Conservation (phyloP, 306 rosid genomes). For the Carpinus viminea region DNA sequence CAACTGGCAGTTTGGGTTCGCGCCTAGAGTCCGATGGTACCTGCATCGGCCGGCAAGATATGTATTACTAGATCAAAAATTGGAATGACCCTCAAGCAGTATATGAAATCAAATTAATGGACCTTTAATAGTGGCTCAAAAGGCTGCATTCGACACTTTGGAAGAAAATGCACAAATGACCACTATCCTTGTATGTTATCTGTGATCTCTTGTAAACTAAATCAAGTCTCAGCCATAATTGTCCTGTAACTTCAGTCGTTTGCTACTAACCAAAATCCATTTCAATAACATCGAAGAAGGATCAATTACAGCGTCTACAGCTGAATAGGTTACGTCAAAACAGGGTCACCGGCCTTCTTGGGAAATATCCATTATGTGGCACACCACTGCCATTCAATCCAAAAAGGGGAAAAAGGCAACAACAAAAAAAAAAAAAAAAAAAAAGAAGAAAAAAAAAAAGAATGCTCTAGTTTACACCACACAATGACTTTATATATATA, state of each 20-base stretch:
- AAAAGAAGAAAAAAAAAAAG: too few species aligned
- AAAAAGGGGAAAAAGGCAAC: too few species aligned
- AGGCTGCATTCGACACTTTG: neutral
- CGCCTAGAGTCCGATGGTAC: constrained; percentile 23
- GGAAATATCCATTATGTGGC: neutral
- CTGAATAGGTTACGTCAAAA: neutral
- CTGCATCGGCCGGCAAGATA: constrained; percentile 42
- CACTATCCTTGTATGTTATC: neutral
- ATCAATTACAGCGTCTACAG: neutral
- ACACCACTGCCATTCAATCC: neutral
- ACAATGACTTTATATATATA: too few species aligned
- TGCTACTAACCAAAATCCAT: neutral
- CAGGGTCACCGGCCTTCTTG: neutral
- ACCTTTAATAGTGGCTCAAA: neutral
- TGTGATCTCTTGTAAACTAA: neutral
- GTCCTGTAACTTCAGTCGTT: neutral
- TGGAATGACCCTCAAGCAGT: neutral
- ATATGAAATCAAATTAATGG: neutral
- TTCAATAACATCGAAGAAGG: neutral
- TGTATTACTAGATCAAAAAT: constrained; percentile 2
- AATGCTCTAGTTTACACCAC: too few species aligned
- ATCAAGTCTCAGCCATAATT: neutral
- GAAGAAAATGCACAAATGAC: constrained; percentile 2
- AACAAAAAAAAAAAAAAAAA: too few species aligned
- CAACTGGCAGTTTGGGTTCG: constrained; percentile 12